Percentiles rank a stretch among this genome's conserved stretches.
Conservation (phyloP, 2,329 filamentous ascomycete genomes). For the Byssoonygena ceratinophila region DNA sequence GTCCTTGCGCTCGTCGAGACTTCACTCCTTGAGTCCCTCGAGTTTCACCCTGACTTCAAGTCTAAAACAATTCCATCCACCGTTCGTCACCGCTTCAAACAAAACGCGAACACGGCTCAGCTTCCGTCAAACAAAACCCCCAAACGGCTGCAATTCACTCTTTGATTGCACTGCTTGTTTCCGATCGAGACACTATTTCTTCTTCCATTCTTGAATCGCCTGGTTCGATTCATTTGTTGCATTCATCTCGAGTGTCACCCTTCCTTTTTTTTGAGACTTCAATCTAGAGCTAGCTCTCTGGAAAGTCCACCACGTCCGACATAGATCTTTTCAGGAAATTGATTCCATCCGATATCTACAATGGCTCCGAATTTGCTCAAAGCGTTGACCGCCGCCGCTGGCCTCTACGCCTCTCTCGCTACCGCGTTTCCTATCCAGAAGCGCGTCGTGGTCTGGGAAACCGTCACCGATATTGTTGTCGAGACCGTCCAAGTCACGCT, state of each 20-base stretch:
- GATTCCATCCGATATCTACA: neutral
- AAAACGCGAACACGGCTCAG: neutral
- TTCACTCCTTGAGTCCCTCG: constrained; percentile 15
- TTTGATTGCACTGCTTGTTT: constrained; percentile 8
- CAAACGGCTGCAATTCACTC: constrained; percentile 6
- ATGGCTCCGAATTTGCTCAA: constrained; percentile 19
- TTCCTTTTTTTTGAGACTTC: neutral
- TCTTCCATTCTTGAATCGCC: constrained; percentile 5
- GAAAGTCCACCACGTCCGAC: neutral
- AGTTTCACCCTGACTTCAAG: constrained; percentile 1
- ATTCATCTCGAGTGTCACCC: neutral
- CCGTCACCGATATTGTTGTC: constrained; percentile 20
- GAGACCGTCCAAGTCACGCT: constrained; percentile 30
- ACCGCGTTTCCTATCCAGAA: constrained; percentile 14
- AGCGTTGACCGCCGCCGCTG: constrained; percentile 16
- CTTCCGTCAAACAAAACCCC: neutral
- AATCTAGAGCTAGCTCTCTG: constrained; percentile 11
- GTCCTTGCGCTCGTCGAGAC: constrained; percentile 8
- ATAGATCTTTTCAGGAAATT: neutral
- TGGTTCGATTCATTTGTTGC: constrained; percentile 12
- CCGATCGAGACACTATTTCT: neutral
- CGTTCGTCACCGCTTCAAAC: neutral
- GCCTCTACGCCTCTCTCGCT: constrained; percentile 17
- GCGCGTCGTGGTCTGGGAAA: constrained; percentile 16
- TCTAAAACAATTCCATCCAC: constrained; percentile 1